Percentiles rank a stretch among this genome's conserved stretches.
Evolutionary conservation across 2,329 filamentous ascomycete genomes (phyloP).

Genomic region (Periconia sp.): DNA sequence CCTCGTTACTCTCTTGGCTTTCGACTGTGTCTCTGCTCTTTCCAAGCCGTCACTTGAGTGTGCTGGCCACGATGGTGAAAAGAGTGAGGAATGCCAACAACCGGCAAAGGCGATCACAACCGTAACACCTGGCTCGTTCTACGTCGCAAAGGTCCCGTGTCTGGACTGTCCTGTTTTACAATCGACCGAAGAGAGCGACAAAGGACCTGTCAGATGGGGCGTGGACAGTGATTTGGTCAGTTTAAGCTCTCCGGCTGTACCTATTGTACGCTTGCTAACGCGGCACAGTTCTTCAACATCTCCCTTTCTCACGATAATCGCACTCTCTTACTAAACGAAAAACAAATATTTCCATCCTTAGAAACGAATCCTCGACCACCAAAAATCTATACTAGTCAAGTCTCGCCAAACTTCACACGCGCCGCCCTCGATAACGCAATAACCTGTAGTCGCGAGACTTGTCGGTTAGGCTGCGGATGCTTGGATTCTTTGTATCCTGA

Average conservation of each 20-base stretch:
- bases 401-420: slow-evolving; percentile 29
- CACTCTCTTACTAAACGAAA: slow-evolving; percentile 32
- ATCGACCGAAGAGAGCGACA: slow-evolving; percentile 5
- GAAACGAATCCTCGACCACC: slow-evolving; percentile 30
- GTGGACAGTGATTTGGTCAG: slow-evolving; percentile 35
- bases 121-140: slow-evolving; percentile 29
- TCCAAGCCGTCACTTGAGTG: slow-evolving; percentile 25
- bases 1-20: slow-evolving; percentile 16
- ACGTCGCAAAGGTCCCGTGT: slow-evolving; percentile 39
- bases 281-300: slow-evolving; percentile 36
- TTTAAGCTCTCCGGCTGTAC: no score
- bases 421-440: slow-evolving; percentile 30
- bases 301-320: slow-evolving; percentile 35
- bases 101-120: slow-evolving; percentile 31
- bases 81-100: slow-evolving; percentile 23
- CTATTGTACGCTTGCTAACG: no score
- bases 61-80: slow-evolving; percentile 8
- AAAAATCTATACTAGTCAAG: slow-evolving; percentile 21
- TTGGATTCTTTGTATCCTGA: slow-evolving; percentile 1
- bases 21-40: slow-evolving; percentile 5
- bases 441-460: slow-evolving; percentile 16
- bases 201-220: no score
- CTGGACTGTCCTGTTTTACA: slow-evolving; percentile 30
- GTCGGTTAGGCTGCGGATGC: slow-evolving; percentile 9
- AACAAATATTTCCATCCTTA: slow-evolving; percentile 33